Conservation (phyloP, 768 basidiomycete genomes). For the Lentinula lateritia region DNA sequence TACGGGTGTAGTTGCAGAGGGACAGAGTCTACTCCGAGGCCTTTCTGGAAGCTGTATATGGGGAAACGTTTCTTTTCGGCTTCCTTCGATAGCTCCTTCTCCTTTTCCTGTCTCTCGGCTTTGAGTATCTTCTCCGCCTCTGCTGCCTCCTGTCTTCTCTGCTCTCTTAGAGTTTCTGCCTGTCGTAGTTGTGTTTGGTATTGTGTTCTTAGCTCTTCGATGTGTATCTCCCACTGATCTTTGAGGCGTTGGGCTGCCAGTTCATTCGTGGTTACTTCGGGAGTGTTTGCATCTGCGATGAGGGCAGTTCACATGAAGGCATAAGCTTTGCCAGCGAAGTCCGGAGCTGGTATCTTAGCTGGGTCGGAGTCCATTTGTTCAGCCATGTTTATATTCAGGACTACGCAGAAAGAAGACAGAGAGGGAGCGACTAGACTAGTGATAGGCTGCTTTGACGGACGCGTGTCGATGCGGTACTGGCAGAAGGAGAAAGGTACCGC, state of each 20-base stretch:
- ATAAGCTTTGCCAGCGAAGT: background rate
- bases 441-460: background rate
- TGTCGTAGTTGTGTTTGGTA: background rate
- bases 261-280: too few relatives aligned
- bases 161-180: too few relatives aligned
- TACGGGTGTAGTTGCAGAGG: background rate
- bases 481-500: background rate
- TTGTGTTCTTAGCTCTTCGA: background rate
- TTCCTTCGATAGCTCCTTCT: constrained; percentile 16
- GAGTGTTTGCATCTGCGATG: background rate
- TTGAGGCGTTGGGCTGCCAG: too few relatives aligned
- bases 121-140: too few relatives aligned
- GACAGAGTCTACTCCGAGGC: background rate
- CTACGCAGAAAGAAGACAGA: too few relatives aligned
- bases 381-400: background rate
- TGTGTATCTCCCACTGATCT: background rate
- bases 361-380: background rate
- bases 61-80: constrained; percentile 8
- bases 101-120: constrained; percentile 17
- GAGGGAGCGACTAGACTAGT: too few relatives aligned
- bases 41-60: background rate
- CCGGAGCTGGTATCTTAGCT: background rate
- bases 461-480: background rate
- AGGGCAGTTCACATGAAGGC: background rate
- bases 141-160: background rate